These are phyloP conservation scores for Geosmithia morbida DNA, from an alignment of 2,329 filamentous ascomycete species.

Conservation along the genomic window DNA sequence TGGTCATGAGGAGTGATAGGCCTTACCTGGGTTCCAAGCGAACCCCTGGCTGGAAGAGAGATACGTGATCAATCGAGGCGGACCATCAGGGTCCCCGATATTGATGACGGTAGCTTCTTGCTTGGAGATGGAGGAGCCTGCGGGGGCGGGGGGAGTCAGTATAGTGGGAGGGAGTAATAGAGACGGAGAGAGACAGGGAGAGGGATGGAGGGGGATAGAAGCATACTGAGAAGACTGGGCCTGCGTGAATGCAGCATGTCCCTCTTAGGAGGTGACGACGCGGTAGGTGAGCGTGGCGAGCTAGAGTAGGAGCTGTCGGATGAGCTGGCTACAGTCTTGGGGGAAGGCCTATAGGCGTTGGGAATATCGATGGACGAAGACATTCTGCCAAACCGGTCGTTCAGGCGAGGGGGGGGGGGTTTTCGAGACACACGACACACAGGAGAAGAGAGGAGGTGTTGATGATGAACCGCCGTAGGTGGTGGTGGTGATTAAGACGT, in stretches of 20 bases:
- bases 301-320: constrained; percentile 24
- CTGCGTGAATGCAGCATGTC: constrained; percentile 38
- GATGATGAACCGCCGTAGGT: no score
- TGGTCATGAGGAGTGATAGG: background rate
- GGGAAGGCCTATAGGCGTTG: constrained; percentile 19
- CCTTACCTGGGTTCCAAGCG: constrained; percentile 63
- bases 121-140: constrained; percentile 57
- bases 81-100: constrained; percentile 59
- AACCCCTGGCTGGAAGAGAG: constrained; percentile 69
- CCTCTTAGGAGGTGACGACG: constrained; percentile 37
- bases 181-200: background rate
- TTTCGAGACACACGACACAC: no score
- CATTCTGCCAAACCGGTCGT: no score
- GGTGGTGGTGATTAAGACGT: no score
- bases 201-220: constrained; percentile 1
- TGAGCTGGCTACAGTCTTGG: constrained; percentile 33
- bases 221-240: constrained; percentile 46
- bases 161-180: no score
- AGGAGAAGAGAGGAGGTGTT: no score
- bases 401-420: constrained; percentile 6
- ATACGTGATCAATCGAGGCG: constrained; percentile 65
- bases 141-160: background rate
- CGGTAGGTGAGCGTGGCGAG: constrained; percentile 37
- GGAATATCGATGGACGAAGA: constrained; percentile 60
- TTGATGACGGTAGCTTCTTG: constrained; percentile 72